Conservation (phyloP, 208 protist species). For the Leishmania tarentolae region DNA sequence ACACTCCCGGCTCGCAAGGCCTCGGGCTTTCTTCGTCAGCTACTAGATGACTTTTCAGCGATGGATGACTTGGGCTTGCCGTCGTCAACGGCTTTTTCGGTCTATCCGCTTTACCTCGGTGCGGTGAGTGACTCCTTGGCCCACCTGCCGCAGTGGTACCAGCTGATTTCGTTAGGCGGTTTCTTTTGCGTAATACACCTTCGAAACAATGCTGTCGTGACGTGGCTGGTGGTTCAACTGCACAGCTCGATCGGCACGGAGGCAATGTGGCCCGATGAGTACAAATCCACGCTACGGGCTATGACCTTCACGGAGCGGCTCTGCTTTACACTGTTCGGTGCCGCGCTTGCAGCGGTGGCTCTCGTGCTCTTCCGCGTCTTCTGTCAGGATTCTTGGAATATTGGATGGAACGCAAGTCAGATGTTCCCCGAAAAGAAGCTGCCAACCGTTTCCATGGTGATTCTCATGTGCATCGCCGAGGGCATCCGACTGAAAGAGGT, state of each 20-base stretch:
- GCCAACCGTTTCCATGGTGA: constrained; percentile 26
- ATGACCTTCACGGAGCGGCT: constrained; percentile 89
- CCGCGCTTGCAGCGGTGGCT: constrained; percentile 49
- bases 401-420: constrained; percentile 43
- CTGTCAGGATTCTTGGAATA: constrained; percentile 46
- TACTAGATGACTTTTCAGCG: background rate
- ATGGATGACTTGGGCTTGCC: background rate
- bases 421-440: constrained; percentile 55
- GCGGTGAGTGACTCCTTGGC: constrained; percentile 71
- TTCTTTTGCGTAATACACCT: constrained; percentile 77
- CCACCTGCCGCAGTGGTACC: constrained; percentile 85
- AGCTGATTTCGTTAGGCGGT: constrained; percentile 59
- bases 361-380: constrained; percentile 57
- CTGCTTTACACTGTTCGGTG: constrained; percentile 86
- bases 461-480: constrained; percentile 49
- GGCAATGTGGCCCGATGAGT: constrained; percentile 70
- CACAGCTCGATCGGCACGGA: constrained; percentile 85
- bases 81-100: background rate
- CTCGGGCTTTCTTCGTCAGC: background rate
- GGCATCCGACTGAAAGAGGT: constrained; percentile 31
- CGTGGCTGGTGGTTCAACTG: constrained; percentile 71
- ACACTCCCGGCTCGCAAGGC: background rate
- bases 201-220: constrained; percentile 67
- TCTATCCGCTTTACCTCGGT: constrained; percentile 54
- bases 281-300: constrained; percentile 64